Evolutionary conservation across 495 filamentous ascomycete genomes (phyloP).

Genomic region (Penicillium odoratum): DNA sequence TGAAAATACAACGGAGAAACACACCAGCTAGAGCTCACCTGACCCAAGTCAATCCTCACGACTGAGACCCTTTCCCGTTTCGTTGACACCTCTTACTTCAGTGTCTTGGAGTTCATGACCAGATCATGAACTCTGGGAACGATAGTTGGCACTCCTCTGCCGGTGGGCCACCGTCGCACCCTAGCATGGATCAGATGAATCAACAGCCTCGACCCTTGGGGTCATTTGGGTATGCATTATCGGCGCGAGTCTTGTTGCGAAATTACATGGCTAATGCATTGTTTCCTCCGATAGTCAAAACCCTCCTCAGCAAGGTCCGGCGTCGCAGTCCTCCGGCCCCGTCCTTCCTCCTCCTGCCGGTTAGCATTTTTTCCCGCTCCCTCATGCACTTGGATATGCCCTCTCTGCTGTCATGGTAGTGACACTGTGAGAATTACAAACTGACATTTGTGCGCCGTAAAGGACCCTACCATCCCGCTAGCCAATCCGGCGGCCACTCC

Average conservation of each 20-base stretch:
- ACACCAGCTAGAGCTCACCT: constrained; percentile 20
- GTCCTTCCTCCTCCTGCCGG: constrained; percentile 51
- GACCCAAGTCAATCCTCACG: background rate
- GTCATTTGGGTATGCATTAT: constrained; percentile 42
- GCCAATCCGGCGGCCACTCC: constrained; percentile 50
- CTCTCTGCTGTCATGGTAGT: background rate
- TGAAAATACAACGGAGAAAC: constrained; percentile 12
- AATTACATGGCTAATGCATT: constrained; percentile 18
- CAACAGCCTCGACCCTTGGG: constrained; percentile 48
- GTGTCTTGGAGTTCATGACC: constrained; percentile 23
- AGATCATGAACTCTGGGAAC: constrained; percentile 48
- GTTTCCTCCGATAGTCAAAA: constrained; percentile 38
- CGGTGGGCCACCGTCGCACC: constrained; percentile 46
- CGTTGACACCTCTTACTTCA: background rate
- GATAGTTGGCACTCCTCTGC: constrained; percentile 49
- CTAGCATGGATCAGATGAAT: constrained; percentile 48
- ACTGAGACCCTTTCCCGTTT: background rate
- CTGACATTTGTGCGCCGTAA: constrained; percentile 28
- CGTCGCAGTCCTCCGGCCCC: constrained; percentile 48
- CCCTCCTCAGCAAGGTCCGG: constrained; percentile 47
- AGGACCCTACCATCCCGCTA: constrained; percentile 46
- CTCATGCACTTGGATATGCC: background rate
- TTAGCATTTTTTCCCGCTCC: constrained; percentile 29
- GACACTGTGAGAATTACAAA: background rate
- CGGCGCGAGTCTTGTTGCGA: background rate